Conservation (phyloP, 108 stramenopile species). For the Cyclotella baltica region DNA sequence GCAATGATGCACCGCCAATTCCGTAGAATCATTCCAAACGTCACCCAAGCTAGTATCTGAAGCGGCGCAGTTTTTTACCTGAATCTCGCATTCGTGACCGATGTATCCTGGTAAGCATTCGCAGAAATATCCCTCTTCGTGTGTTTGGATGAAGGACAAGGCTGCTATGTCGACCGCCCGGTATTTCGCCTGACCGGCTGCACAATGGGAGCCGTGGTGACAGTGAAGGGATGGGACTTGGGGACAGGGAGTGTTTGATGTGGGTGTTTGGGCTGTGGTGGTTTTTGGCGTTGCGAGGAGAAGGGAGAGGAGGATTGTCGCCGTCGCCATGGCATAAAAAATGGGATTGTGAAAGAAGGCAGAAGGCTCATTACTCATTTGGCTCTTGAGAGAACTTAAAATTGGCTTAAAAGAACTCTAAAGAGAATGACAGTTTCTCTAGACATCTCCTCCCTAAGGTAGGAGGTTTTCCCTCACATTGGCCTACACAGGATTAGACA, state of each 20-base stretch:
- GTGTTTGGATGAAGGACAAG: conserved; percentile 35
- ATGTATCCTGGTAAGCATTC: conserved; percentile 36
- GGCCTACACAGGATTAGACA: too few relatives aligned
- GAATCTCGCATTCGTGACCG: conserved; percentile 46
- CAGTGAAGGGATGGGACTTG: conserved; percentile 42
- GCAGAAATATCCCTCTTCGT: conserved; percentile 46
- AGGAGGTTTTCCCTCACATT: too few relatives aligned
- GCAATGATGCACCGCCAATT: conserved; percentile 23
- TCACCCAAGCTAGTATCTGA: background rate
- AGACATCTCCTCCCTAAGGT: too few relatives aligned
- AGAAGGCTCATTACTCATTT: too few relatives aligned
- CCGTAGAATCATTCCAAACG: background rate
- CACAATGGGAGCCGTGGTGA: conserved; percentile 34
- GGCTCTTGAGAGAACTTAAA: too few relatives aligned
- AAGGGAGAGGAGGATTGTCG: background rate
- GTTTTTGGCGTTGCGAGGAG: background rate
- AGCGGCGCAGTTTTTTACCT: conserved; percentile 24
- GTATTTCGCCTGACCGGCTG: conserved; percentile 24
- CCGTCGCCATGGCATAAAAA: too few relatives aligned
- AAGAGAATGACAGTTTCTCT: too few relatives aligned
- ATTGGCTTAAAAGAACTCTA: too few relatives aligned
- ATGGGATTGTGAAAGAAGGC: too few relatives aligned
- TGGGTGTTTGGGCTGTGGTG: background rate
- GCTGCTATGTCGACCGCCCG: conserved; percentile 5
- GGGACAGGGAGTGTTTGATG: conserved; percentile 21